phyloP scores from a whole-genome alignment of 2,329 filamentous ascomycete species.

The Plectosphaerella cucumerina region DNA sequence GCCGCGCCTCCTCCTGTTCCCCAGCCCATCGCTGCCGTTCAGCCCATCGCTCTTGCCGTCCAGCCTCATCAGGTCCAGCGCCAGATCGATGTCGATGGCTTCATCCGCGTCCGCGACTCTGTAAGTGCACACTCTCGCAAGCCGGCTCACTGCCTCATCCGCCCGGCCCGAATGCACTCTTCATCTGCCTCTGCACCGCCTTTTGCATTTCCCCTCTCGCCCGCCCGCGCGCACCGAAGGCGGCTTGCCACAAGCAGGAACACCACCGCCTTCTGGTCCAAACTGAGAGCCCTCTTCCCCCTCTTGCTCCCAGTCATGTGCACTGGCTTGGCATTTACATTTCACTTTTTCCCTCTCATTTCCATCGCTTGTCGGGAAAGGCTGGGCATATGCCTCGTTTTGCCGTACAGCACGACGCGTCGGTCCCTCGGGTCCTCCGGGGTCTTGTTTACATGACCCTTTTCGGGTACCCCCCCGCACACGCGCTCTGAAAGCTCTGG shows the following conservation, averaged over 20 bases:
- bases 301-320: too few relatives aligned
- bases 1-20: constrained; percentile 23
- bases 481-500: constrained; percentile 4
- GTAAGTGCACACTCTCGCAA: constrained; percentile 49
- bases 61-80: constrained; percentile 15
- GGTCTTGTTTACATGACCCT: constrained; percentile 4
- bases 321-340: too few relatives aligned
- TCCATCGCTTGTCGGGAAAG: too few relatives aligned
- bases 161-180: constrained; percentile 10
- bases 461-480: background rate
- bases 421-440: too few relatives aligned
- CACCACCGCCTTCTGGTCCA: background rate
- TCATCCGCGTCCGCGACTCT: constrained; percentile 74
- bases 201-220: background rate
- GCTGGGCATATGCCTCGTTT: too few relatives aligned
- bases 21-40: background rate
- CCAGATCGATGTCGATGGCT: constrained; percentile 67
- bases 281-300: too few relatives aligned
- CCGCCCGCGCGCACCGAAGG: background rate
- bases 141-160: constrained; percentile 8
- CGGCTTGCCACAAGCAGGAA: background rate
- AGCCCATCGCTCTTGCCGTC: constrained; percentile 3
- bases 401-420: too few relatives aligned
- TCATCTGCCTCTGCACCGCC: background rate
- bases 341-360: too few relatives aligned